phyloP scores from a whole-genome alignment of 768 basidiomycete genomes.

The Clitopilus hobsonii region DNA sequence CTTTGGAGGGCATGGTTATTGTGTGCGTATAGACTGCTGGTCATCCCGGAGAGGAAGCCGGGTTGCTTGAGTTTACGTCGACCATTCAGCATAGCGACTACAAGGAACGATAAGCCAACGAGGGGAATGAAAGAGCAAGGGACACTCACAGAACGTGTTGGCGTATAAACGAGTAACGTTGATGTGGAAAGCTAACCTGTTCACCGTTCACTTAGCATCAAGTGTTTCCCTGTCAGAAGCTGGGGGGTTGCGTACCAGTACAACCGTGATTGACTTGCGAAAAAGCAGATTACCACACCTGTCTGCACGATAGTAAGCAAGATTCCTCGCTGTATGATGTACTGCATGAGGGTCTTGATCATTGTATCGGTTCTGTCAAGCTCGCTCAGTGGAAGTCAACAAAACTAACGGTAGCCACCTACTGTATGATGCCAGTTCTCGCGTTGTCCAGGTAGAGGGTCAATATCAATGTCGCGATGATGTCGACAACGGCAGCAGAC shows the following conservation, averaged over 20 bases:
- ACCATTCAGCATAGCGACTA: slow-evolving; percentile 28
- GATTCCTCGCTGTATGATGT: slow-evolving; percentile 36
- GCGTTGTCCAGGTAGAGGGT: slow-evolving; percentile 31
- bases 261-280: slow-evolving; percentile 25
- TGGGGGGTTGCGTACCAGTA: slow-evolving; percentile 37
- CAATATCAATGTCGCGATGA: slow-evolving; percentile 41
- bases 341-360: slow-evolving; percentile 34
- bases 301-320: slow-evolving; percentile 40
- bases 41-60: background rate
- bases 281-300: slow-evolving; percentile 36
- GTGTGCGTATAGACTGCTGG: background rate
- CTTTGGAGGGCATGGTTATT: background rate
- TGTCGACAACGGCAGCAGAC: slow-evolving; percentile 37
- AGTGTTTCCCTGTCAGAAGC: background rate
- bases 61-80: slow-evolving; percentile 14
- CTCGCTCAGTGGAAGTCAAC: background rate
- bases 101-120: background rate
- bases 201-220: background rate
- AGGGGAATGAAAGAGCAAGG: slow-evolving; percentile 12
- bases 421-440: slow-evolving; percentile 34
- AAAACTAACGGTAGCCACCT: slow-evolving; percentile 6
- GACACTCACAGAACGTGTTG: slow-evolving; percentile 44
- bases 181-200: slow-evolving; percentile 42
- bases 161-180: slow-evolving; percentile 45
- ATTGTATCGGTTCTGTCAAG: slow-evolving; percentile 31